Evolutionary conservation across 2,329 filamentous ascomycete species (phyloP).

Genomic region (Chrysoporthe deuterocubensis): DNA sequence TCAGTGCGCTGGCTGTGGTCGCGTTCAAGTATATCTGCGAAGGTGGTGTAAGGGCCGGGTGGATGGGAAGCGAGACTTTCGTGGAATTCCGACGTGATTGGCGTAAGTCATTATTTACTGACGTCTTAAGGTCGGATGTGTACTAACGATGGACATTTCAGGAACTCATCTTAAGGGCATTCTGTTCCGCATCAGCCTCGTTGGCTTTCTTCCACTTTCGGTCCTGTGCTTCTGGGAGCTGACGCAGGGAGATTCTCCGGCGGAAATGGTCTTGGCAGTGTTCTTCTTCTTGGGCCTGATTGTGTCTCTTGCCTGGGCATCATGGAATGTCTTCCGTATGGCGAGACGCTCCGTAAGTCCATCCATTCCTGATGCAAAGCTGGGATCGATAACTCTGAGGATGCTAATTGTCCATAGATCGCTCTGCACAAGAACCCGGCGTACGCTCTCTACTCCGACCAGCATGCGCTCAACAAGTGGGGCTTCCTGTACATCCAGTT

Average conservation of each 20-base stretch:
- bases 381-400: background rate
- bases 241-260: slow-evolving; percentile 75
- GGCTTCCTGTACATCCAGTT: slow-evolving; percentile 91
- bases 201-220: slow-evolving; percentile 84
- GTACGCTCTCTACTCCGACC: slow-evolving; percentile 88
- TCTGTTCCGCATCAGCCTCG: slow-evolving; percentile 79
- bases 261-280: slow-evolving; percentile 77
- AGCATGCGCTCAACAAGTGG: slow-evolving; percentile 86
- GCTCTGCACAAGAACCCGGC: slow-evolving; percentile 88
- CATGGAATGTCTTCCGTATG: slow-evolving; percentile 80
- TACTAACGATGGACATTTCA: background rate
- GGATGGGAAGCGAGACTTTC: slow-evolving; percentile 81
- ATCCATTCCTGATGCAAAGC: background rate
- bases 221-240: slow-evolving; percentile 87
- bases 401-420: slow-evolving; percentile 39
- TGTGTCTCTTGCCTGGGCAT: slow-evolving; percentile 74
- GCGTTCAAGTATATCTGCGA: slow-evolving; percentile 79
- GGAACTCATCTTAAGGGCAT: slow-evolving; percentile 70
- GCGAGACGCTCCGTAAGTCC: slow-evolving; percentile 69
- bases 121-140: background rate
- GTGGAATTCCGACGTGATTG: slow-evolving; percentile 86
- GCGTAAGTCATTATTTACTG: slow-evolving; percentile 50
- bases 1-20: slow-evolving; percentile 71
- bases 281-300: slow-evolving; percentile 81
- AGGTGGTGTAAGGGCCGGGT: slow-evolving; percentile 67